These are phyloP conservation scores for Entamoeba invadens DNA, from an alignment of 208 protist species.

Conservation along the genomic window DNA sequence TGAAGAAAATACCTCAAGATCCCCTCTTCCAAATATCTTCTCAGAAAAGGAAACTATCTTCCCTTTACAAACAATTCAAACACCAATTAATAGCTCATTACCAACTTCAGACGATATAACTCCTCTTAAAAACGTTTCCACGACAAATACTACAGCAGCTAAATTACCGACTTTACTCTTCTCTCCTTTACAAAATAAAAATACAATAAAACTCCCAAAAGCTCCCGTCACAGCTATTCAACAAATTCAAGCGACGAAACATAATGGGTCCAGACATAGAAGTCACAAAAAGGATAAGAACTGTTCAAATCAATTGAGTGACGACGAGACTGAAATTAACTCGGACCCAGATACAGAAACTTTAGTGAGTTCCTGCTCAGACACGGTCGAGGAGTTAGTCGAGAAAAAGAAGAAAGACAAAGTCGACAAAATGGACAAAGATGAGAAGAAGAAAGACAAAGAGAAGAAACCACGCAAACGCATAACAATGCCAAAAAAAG, in stretches of 20 bases:
- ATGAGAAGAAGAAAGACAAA: background rate
- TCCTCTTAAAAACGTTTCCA: background rate
- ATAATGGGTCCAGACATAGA: background rate
- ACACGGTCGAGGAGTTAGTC: background rate
- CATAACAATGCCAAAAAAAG: background rate
- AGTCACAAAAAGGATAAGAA: background rate
- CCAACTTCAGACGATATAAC: background rate
- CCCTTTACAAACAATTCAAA: background rate
- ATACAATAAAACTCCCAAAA: background rate
- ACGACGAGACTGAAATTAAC: background rate
- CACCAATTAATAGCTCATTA: background rate
- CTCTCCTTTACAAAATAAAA: background rate
- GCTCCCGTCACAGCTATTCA: background rate
- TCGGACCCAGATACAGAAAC: background rate
- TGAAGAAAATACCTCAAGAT: background rate
- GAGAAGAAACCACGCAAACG: background rate
- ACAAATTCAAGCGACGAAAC: background rate
- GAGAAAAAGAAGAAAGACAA: background rate
- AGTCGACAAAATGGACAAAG: no score
- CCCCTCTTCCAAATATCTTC: background rate
- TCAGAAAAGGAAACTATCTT: background rate
- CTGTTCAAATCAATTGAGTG: no score
- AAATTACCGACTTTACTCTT: background rate
- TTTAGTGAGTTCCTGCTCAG: background rate
- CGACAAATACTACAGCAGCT: background rate